Evolutionary conservation across 495 filamentous ascomycete species (phyloP).

Genomic region (Podospora australis): DNA sequence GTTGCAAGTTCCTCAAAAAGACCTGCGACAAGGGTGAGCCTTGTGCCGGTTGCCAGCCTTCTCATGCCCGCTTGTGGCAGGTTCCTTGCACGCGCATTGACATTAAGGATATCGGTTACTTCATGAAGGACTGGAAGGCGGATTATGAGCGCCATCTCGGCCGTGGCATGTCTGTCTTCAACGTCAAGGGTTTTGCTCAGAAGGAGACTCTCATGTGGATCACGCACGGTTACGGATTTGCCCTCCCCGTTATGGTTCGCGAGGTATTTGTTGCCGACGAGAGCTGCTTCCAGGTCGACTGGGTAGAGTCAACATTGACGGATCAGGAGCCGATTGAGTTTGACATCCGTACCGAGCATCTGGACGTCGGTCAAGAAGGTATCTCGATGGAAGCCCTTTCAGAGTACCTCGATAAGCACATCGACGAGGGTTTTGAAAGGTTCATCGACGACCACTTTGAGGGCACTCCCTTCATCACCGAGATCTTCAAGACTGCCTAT

Average conservation of each 20-base stretch:
- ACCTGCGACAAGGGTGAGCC: constrained; percentile 94
- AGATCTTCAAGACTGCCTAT: constrained; percentile 89
- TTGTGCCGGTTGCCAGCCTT: constrained; percentile 85
- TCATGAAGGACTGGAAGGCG: constrained; percentile 97
- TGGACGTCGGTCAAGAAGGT: constrained; percentile 79
- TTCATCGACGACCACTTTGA: constrained; percentile 94
- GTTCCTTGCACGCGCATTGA: constrained; percentile 93
- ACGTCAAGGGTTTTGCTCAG: constrained; percentile 85
- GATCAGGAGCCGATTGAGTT: constrained; percentile 66
- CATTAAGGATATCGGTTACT: constrained; percentile 93
- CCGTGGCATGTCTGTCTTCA: constrained; percentile 79
- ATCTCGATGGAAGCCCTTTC: constrained; percentile 68
- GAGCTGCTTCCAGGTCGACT: constrained; percentile 85
- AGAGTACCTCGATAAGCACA: constrained; percentile 87
- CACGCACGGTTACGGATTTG: constrained; percentile 84
- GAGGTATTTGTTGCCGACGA: constrained; percentile 88
- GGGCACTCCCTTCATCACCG: constrained; percentile 84
- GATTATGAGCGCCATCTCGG: constrained; percentile 86
- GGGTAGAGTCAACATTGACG: constrained; percentile 68
- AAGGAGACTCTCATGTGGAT: constrained; percentile 74
- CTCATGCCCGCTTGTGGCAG: constrained; percentile 88
- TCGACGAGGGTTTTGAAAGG: constrained; percentile 80
- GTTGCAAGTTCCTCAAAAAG: constrained; percentile 98
- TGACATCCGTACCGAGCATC: constrained; percentile 74
- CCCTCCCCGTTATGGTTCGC: constrained; percentile 79